A percentile compares a stretch with the other conserved stretches of the same genome.
These are phyloP conservation scores for Iris pallida DNA, from an alignment of 116 monocot genomes.

Conservation along the genomic window DNA sequence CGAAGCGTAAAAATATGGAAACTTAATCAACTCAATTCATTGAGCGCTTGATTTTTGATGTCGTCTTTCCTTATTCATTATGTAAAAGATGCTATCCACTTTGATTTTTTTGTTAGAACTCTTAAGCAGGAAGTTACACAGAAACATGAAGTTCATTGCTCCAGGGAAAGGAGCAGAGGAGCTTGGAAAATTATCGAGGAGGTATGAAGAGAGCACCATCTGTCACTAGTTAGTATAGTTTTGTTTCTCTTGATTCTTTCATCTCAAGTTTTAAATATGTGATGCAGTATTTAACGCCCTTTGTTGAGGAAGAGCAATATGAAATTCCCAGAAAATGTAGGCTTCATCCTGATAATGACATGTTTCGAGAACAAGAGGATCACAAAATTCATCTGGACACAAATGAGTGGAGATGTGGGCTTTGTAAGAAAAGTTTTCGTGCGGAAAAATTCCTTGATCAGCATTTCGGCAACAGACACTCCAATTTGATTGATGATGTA, in stretches of 20 bases:
- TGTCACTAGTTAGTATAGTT: neutral
- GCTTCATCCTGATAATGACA: slow-evolving; percentile 82
- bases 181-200: slow-evolving; percentile 89
- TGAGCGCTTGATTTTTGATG: neutral
- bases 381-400: slow-evolving; percentile 75
- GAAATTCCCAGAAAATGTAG: slow-evolving; percentile 67
- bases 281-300: slow-evolving; percentile 90
- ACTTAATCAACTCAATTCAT: neutral
- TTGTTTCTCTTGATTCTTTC: slow-evolving; percentile 4
- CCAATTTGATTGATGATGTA: slow-evolving; percentile 80
- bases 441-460: slow-evolving; percentile 86
- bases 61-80: neutral
- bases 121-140: slow-evolving; percentile 49
- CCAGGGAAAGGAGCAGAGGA: slow-evolving; percentile 87
- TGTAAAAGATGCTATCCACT: neutral
- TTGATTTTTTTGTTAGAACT: slow-evolving; percentile 19
- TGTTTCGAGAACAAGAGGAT: slow-evolving; percentile 93
- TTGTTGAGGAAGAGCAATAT: slow-evolving; percentile 75
- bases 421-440: slow-evolving; percentile 86
- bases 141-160: slow-evolving; percentile 79
- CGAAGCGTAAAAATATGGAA: neutral
- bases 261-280: slow-evolving; percentile 10
- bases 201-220: slow-evolving; percentile 21
- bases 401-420: slow-evolving; percentile 91
- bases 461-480: slow-evolving; percentile 89